Percentiles rank a stretch among this genome's conserved stretches.
phyloP scores from a whole-genome alignment of 805 yeast species.

The Schwanniomyces vanrijiae region DNA sequence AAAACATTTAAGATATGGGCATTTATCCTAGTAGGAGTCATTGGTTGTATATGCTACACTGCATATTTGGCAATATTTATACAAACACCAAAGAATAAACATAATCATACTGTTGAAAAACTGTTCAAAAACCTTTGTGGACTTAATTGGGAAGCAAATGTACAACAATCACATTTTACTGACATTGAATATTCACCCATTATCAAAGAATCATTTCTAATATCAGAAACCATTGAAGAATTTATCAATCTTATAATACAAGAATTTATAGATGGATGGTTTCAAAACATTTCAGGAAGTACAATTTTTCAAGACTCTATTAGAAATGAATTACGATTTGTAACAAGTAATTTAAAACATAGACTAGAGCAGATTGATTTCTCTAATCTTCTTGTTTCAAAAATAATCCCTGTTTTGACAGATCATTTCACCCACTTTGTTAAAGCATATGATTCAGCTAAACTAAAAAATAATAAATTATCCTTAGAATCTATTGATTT shows the following conservation, averaged over 20 bases:
- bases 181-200: conserved; percentile 24
- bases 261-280: conserved; percentile 63
- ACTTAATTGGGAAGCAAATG: conserved; percentile 11
- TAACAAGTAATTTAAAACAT: conserved; percentile 40
- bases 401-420: conserved; percentile 63
- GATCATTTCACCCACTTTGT: conserved; percentile 59
- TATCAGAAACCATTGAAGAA: conserved; percentile 53
- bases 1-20: not conserved
- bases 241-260: conserved; percentile 48
- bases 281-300: conserved; percentile 37
- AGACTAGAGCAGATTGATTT: conserved; percentile 49
- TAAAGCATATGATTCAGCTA: conserved; percentile 38
- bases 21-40: not conserved
- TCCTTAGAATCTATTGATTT: conserved; percentile 26
- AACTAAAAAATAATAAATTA: conserved; percentile 16
- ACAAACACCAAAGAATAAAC: not conserved
- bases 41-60: not conserved
- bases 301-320: conserved; percentile 38
- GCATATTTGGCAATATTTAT: not conserved
- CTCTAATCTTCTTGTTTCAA: conserved; percentile 56
- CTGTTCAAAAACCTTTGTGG: conserved; percentile 1
- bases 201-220: conserved; percentile 48
- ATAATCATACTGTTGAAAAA: not conserved
- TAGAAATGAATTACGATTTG: conserved; percentile 41
- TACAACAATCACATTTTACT: conserved; percentile 20